A percentile compares a stretch with the other conserved stretches of the same genome.
phyloP scores from a whole-genome alignment of 495 filamentous ascomycete species.

The Penicillium angulare region DNA sequence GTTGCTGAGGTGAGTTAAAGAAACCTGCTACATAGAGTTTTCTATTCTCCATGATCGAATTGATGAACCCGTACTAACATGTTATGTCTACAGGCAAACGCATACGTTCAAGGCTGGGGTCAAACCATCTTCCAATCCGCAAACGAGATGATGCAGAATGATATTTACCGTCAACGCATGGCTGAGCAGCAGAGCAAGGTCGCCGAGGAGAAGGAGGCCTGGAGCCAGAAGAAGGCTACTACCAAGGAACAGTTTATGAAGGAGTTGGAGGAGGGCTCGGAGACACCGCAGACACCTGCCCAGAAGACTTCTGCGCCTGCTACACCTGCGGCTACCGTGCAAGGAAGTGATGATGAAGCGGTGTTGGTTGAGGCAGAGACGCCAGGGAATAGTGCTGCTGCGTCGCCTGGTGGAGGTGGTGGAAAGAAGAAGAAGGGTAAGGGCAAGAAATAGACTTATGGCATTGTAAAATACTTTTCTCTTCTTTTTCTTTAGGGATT shows the following conservation, averaged over 20 bases:
- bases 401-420: conserved; percentile 21
- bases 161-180: conserved; percentile 57
- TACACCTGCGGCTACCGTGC: conserved; percentile 29
- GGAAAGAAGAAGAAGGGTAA: conserved; percentile 70
- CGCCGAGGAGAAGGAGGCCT: conserved; percentile 78
- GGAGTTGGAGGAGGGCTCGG: conserved; percentile 61
- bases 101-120: conserved; percentile 82
- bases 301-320: conserved; percentile 30
- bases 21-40: too few relatives aligned
- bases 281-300: conserved; percentile 10
- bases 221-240: conserved; percentile 74
- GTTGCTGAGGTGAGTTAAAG: conserved; percentile 78
- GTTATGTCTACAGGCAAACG: conserved; percentile 69
- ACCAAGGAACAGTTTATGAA: conserved; percentile 81
- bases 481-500: conserved; percentile 8
- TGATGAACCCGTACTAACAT: neutral
- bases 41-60: too few relatives aligned
- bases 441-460: conserved; percentile 65
- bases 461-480: conserved; percentile 13
- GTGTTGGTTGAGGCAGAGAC: conserved; percentile 77
- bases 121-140: conserved; percentile 94
- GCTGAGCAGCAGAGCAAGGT: conserved; percentile 65
- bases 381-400: conserved; percentile 40
- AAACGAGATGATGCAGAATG: conserved; percentile 75
- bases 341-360: conserved; percentile 74